Percentiles rank a stretch among this genome's conserved stretches.
Conservation (phyloP, 345 rosid species). For the Heritiera littoralis region DNA sequence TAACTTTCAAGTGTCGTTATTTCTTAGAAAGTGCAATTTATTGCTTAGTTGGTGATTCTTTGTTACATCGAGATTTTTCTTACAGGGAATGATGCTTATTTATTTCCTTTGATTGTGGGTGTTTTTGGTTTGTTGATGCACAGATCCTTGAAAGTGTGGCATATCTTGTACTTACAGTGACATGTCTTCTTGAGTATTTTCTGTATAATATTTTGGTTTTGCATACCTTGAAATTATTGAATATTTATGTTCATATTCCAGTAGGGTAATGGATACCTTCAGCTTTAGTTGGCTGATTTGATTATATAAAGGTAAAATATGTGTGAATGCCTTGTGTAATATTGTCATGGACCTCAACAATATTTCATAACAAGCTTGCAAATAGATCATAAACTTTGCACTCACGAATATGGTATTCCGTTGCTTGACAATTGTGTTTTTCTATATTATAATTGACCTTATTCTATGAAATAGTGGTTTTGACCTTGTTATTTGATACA, state of each 20-base stretch:
- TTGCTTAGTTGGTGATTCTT: background rate
- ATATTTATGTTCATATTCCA: background rate
- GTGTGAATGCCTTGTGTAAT: background rate
- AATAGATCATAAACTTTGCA: background rate
- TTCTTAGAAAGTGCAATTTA: background rate
- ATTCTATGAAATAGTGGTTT: background rate
- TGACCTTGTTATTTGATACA: background rate
- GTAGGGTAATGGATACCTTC: background rate
- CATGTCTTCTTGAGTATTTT: background rate
- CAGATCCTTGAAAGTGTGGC: background rate
- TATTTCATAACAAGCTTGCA: background rate
- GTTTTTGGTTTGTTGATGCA: background rate
- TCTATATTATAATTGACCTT: background rate
- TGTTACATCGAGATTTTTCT: constrained; percentile 2
- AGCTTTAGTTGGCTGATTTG: background rate
- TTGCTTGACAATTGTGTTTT: background rate
- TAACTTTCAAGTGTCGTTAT: background rate
- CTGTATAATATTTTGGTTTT: background rate
- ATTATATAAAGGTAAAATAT: background rate
- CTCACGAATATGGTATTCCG: background rate
- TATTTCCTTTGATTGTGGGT: background rate
- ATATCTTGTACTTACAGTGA: background rate
- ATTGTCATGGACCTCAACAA: background rate
- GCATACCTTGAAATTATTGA: background rate
- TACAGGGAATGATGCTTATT: background rate